phyloP scores from a whole-genome alignment of 129 eudicot species.

The Deinandra increscens region DNA sequence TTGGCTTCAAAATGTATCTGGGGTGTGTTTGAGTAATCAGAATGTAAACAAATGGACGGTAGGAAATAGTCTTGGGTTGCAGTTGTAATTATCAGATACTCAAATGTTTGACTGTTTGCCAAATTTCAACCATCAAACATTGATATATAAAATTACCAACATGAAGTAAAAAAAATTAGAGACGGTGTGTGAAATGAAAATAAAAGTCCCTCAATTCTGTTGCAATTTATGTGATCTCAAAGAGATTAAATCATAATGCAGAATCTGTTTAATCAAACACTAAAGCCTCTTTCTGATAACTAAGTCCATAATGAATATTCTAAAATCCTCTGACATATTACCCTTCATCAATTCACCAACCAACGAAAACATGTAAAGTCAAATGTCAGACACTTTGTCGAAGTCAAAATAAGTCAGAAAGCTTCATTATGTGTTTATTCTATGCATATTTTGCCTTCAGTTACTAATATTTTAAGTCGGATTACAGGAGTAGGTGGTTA shows the following conservation, averaged over 20 bases:
- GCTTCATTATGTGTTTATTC: neutral
- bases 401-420: neutral
- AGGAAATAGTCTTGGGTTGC: neutral
- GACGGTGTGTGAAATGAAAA: neutral
- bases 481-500: conserved; percentile 90
- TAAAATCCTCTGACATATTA: too few relatives aligned
- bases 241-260: neutral
- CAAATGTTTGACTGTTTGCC: neutral
- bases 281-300: neutral
- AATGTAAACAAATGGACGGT: neutral
- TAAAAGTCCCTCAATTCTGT: neutral
- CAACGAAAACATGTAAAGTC: conserved; percentile 3
- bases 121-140: neutral
- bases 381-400: neutral
- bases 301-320: neutral
- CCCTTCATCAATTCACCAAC: neutral
- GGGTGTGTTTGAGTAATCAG: neutral
- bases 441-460: neutral
- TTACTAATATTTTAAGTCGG: conserved; percentile 2
- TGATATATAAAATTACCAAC: neutral
- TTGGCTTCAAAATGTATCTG: neutral
- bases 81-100: neutral
- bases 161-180: neutral
- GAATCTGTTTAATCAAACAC: neutral
- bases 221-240: neutral